Evolutionary conservation across 2,329 filamentous ascomycete species (phyloP).

Genomic region (Colletotrichum magnum): DNA sequence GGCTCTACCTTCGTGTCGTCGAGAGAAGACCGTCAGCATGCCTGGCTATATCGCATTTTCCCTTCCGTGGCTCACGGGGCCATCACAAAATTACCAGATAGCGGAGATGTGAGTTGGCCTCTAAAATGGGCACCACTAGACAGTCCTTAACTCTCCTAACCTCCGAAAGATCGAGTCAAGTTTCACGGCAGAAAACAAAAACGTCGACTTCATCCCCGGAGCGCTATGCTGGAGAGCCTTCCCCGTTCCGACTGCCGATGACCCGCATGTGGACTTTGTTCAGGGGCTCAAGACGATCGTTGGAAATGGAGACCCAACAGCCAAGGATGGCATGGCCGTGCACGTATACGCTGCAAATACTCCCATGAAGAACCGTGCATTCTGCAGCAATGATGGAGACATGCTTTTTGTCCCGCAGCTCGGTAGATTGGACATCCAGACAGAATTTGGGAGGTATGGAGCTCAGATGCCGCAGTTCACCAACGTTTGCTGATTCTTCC

Average conservation of each 20-base stretch:
- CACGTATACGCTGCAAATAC: constrained; percentile 64
- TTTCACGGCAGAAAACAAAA: constrained; percentile 56
- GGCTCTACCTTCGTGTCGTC: constrained; percentile 53
- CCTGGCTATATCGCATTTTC: constrained; percentile 50
- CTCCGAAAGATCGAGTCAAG: constrained; percentile 46
- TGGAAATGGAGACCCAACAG: constrained; percentile 65
- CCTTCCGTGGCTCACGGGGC: constrained; percentile 46
- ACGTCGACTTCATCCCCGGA: constrained; percentile 55
- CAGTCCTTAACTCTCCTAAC: background rate
- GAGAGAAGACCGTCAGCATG: constrained; percentile 40
- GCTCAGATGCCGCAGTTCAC: background rate
- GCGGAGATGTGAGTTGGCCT: constrained; percentile 32
- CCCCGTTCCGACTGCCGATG: constrained; percentile 33
- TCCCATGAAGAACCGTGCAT: constrained; percentile 60
- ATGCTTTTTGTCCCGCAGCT: constrained; percentile 75
- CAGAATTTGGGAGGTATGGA: constrained; percentile 70
- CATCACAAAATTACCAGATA: constrained; percentile 32
- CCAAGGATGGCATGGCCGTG: constrained; percentile 62
- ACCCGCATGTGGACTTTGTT: constrained; percentile 56
- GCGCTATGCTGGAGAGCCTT: constrained; percentile 60
- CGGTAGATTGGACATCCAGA: constrained; percentile 75
- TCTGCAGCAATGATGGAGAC: constrained; percentile 73
- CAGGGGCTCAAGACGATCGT: constrained; percentile 64
- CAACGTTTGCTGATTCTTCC: constrained; percentile 2
- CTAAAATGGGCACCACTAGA: constrained; percentile 12